Percentiles rank a stretch among this genome's conserved stretches.
phyloP scores from a whole-genome alignment of 768 basidiomycete species.

The Strobilomyces echinocephalus region DNA sequence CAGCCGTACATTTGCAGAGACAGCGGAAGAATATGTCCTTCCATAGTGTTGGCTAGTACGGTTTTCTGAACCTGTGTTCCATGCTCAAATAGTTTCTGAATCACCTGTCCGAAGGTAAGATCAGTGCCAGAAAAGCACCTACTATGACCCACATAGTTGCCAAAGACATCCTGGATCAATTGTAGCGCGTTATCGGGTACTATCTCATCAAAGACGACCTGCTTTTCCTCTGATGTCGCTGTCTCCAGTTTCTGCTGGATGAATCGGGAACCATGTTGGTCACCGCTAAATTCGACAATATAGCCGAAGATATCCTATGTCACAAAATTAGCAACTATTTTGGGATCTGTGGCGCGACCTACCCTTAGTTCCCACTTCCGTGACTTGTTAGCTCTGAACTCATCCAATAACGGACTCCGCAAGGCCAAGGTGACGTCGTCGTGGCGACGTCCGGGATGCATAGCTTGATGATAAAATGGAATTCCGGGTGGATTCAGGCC shows the following conservation, averaged over 20 bases:
- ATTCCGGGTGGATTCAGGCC: constrained; percentile 30
- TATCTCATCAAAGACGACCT: constrained; percentile 82
- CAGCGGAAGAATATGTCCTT: constrained; percentile 68
- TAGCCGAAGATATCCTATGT: constrained; percentile 79
- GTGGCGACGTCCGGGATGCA: constrained; percentile 44
- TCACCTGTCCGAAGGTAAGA: constrained; percentile 50
- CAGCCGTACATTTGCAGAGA: constrained; percentile 95
- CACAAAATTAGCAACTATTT: constrained; percentile 2
- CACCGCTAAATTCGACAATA: constrained; percentile 86
- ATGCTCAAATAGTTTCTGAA: constrained; percentile 90
- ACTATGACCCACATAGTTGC: constrained; percentile 74
- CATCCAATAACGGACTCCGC: constrained; percentile 74
- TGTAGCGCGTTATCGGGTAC: constrained; percentile 68
- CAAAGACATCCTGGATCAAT: constrained; percentile 89
- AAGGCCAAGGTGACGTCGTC: constrained; percentile 38
- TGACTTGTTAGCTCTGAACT: constrained; percentile 76
- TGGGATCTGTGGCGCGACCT: constrained; percentile 20
- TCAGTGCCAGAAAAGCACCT: not conserved
- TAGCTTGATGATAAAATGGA: constrained; percentile 35
- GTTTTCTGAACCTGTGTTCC: constrained; percentile 74
- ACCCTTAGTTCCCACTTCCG: constrained; percentile 82
- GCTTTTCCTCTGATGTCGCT: constrained; percentile 74
- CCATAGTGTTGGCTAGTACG: constrained; percentile 65
- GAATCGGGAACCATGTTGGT: constrained; percentile 97
- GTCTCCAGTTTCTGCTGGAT: constrained; percentile 84